Conservation (phyloP, 495 filamentous ascomycete species). For the Cudoniella acicularis region DNA sequence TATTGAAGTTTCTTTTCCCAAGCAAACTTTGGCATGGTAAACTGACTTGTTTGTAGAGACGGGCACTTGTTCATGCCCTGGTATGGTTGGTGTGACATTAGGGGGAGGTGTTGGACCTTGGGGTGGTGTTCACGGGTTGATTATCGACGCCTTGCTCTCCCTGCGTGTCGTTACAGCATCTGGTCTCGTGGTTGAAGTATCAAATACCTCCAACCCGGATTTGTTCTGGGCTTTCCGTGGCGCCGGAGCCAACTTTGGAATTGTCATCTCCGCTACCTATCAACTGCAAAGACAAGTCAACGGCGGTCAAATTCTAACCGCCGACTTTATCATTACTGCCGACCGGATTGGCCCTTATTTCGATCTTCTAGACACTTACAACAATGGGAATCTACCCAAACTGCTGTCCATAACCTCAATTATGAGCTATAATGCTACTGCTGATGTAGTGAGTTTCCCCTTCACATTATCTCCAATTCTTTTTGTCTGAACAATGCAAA, state of each 20-base stretch:
- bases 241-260: conserved; percentile 45
- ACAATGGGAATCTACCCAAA: conserved; percentile 1
- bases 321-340: background rate
- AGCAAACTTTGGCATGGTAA: no score
- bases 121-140: conserved; percentile 44
- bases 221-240: conserved; percentile 48
- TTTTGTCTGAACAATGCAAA: no score
- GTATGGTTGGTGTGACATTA: conserved; percentile 53
- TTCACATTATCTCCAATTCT: no score
- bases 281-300: conserved; percentile 21
- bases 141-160: conserved; percentile 50
- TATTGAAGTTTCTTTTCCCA: no score
- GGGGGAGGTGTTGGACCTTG: conserved; percentile 56
- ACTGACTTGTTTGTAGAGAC: background rate
- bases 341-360: background rate
- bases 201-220: conserved; percentile 35
- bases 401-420: background rate
- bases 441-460: no score
- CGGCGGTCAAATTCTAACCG: background rate
- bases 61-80: conserved; percentile 31
- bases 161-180: conserved; percentile 48
- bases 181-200: conserved; percentile 34
- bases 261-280: conserved; percentile 30
- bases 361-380: background rate
- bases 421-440: no score